Conservation (phyloP, 495 filamentous ascomycete species). For the Aspergillus campestris region DNA sequence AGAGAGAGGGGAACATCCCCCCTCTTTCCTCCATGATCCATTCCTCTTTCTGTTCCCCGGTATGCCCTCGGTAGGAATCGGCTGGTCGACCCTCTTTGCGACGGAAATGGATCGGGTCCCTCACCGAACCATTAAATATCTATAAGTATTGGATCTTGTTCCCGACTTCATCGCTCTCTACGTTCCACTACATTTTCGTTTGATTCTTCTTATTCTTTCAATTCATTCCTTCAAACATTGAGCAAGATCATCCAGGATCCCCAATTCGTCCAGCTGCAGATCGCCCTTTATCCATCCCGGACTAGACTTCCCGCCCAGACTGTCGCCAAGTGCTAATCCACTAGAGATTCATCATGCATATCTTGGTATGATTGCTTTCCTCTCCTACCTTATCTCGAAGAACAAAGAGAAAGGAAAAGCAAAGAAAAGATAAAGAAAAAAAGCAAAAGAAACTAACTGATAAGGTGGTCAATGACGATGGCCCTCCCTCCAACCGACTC, state of each 20-base stretch:
- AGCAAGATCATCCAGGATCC: too few relatives aligned
- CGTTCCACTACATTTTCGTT: too few relatives aligned
- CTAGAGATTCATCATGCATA: constrained; percentile 30
- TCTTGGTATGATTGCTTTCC: constrained; percentile 33
- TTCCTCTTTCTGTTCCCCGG: constrained; percentile 4
- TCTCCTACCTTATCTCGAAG: not conserved
- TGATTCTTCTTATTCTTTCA: too few relatives aligned
- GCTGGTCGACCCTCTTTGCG: not conserved
- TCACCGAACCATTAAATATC: too few relatives aligned
- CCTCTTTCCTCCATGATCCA: constrained; percentile 21
- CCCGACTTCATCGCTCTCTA: not conserved
- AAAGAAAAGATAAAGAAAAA: not conserved
- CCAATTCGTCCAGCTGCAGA: too few relatives aligned
- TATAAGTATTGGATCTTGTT: too few relatives aligned
- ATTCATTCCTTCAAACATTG: too few relatives aligned
- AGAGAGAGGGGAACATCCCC: not conserved
- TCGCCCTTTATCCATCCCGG: not conserved
- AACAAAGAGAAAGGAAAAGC: not conserved
- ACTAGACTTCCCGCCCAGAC: not conserved
- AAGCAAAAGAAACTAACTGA: not conserved
- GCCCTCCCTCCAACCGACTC: constrained; percentile 75
- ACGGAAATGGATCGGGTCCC: not conserved
- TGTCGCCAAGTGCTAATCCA: constrained; percentile 5
- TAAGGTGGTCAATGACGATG: constrained; percentile 87
- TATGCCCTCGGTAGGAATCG: constrained; percentile 10